Percentiles rank a stretch among this genome's conserved stretches.
Conservation (phyloP, 306 rosid species). For the Casuarina cunninghamiana region DNA sequence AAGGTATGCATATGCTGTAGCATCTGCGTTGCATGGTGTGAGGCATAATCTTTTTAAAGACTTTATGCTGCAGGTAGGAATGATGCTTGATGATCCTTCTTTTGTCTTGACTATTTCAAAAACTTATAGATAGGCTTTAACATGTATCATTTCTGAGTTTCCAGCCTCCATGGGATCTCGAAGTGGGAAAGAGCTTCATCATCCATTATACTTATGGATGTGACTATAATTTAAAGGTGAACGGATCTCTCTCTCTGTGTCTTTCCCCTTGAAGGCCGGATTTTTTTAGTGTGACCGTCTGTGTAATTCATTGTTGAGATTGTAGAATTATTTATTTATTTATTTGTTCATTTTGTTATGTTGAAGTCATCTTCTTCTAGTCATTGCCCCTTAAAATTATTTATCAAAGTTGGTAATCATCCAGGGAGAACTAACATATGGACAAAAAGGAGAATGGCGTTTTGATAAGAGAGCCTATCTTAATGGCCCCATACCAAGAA, state of each 20-base stretch:
- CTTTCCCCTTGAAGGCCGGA: not conserved
- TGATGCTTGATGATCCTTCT: slow-evolving; percentile 16
- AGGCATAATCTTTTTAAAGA: slow-evolving; percentile 72
- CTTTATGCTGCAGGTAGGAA: slow-evolving; percentile 84
- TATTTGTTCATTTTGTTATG: not conserved
- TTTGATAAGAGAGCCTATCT: slow-evolving; percentile 93
- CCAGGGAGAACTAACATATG: slow-evolving; percentile 80
- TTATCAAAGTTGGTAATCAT: slow-evolving; percentile 14
- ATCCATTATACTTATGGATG: slow-evolving; percentile 91
- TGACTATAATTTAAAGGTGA: slow-evolving; percentile 74
- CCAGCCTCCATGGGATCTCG: slow-evolving; percentile 94
- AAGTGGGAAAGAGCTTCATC: slow-evolving; percentile 54
- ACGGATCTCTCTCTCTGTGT: slow-evolving; percentile 15
- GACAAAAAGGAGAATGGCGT: slow-evolving; percentile 89
- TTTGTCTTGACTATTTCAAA: slow-evolving; percentile 5
- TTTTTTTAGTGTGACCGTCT: slow-evolving; percentile 3
- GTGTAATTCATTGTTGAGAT: not conserved
- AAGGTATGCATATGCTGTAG: slow-evolving; percentile 95
- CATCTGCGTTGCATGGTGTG: slow-evolving; percentile 90
- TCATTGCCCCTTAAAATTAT: slow-evolving; percentile 9
- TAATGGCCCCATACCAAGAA: slow-evolving; percentile 75
- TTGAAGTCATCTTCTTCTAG: not conserved
- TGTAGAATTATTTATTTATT: not conserved
- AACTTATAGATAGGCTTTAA: slow-evolving; percentile 20
- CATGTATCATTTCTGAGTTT: slow-evolving; percentile 22